Evolutionary conservation across 305 asterid genomes (phyloP), one percentile per base, ranked within the genome.

Genomic region (Fraxinus baroniana): DNA sequence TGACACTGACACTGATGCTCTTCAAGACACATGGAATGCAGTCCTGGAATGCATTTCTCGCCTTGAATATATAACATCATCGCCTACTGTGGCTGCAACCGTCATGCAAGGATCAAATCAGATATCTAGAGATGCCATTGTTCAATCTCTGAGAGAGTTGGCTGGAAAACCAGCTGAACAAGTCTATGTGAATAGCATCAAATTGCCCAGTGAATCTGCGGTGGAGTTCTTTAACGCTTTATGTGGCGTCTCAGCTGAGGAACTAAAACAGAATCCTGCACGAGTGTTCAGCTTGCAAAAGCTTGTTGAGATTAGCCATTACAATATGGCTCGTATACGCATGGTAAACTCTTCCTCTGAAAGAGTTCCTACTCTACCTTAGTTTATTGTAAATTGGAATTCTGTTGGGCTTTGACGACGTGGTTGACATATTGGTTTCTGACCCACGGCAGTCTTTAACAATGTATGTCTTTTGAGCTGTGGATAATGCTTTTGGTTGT

Each of bases 61-160:
- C 83, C 98, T 97, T 82, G 99, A 97, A 83, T 97, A 95, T 91
- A 83, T 92, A 30, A 93, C 92, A 60, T 95, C 99, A 82, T 91
- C 94, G 90, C 98, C 97, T 82, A 92, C 97, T 80, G 94, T 96
- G 92, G 88, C 94, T 85, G 96, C 99, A 85, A 90, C 92, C 82
- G 92, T 97, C 66, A 97, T 93, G 98, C 98, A 93, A 90, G 99
- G 98, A 84, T 91, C 99, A 84, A 95, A 97, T 86, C 99, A 97
- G 79, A 93, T 95, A 78, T 97, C 99, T 73, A 93, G 97, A 89
- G 98, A 95, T 89, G 94, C 97, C 66, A 86, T 90, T 85, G 85
- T 97, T 87, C 97, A 91, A 85, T 95, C 98, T 81, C 92, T 97
- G 80, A 92, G 94, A 88, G 99, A 97, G 89, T 91, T 97, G 87